A percentile compares a stretch with the other conserved stretches of the same genome.
Conservation (phyloP, 495 filamentous ascomycete genomes). For the Aspergillus steynii region DNA sequence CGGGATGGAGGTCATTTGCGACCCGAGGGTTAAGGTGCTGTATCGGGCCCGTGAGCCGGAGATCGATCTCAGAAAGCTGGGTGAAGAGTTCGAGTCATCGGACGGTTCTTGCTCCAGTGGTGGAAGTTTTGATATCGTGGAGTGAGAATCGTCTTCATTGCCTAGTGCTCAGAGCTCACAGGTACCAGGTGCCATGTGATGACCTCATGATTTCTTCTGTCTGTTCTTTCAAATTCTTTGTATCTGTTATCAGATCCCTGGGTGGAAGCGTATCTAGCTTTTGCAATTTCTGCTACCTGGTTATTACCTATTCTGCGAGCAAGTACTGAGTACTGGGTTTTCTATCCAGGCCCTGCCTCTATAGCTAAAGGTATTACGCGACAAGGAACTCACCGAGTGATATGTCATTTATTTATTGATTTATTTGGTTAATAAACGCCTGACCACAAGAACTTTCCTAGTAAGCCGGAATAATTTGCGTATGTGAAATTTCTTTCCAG, state of each 20-base stretch:
- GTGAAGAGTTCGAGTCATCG: conserved; percentile 13
- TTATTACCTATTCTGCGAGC: too few relatives aligned
- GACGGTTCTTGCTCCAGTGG: background rate
- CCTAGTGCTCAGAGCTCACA: background rate
- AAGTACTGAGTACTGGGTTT: too few relatives aligned
- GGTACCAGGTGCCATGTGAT: background rate
- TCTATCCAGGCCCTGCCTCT: too few relatives aligned
- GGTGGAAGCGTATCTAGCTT: background rate
- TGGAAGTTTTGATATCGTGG: background rate
- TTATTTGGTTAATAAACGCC: too few relatives aligned
- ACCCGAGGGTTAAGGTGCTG: conserved; percentile 32
- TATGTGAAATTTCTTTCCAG: too few relatives aligned
- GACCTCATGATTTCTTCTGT: background rate
- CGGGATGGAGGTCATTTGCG: conserved; percentile 29
- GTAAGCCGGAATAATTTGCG: too few relatives aligned
- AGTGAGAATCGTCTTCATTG: background rate
- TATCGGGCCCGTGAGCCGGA: conserved; percentile 30
- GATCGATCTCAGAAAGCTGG: conserved; percentile 28
- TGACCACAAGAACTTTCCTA: too few relatives aligned
- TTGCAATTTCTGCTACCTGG: background rate
- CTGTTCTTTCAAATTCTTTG: background rate
- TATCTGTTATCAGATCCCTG: background rate
- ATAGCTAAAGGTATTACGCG: too few relatives aligned
- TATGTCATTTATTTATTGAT: too few relatives aligned
- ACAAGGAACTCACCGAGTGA: too few relatives aligned